A percentile compares a stretch with the other conserved stretches of the same genome.
Evolutionary conservation across 305 asterid species (phyloP).

Genomic region (Solanum chacoense): DNA sequence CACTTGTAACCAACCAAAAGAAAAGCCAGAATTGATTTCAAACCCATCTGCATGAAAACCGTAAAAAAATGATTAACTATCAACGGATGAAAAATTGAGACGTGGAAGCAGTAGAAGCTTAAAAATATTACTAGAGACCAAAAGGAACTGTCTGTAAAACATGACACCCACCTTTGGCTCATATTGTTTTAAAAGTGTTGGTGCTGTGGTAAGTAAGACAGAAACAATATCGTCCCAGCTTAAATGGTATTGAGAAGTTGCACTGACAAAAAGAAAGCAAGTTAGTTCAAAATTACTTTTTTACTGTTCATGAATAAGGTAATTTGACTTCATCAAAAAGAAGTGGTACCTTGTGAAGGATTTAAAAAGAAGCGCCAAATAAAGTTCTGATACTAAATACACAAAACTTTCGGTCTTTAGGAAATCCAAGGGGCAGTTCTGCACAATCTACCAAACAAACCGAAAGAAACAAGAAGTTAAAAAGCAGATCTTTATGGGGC

Average conservation of each 20-base stretch:
- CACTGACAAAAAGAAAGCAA: slow-evolving; percentile 30
- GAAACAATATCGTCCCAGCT: slow-evolving; percentile 39
- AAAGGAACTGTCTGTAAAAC: background rate
- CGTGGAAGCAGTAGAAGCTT: background rate
- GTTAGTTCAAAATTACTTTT: slow-evolving; percentile 13
- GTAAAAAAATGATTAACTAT: background rate
- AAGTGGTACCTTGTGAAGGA: slow-evolving; percentile 41
- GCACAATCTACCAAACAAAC: slow-evolving; percentile 60
- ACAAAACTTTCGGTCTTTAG: slow-evolving; percentile 49
- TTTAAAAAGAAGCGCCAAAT: slow-evolving; percentile 60
- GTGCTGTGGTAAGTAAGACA: slow-evolving; percentile 41
- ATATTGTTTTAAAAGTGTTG: slow-evolving; percentile 42
- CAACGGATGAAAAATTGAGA: background rate
- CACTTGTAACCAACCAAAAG: slow-evolving; percentile 76
- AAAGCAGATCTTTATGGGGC: slow-evolving; percentile 4
- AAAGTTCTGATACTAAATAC: slow-evolving; percentile 64
- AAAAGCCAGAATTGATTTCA: slow-evolving; percentile 50
- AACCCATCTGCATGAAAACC: slow-evolving; percentile 58
- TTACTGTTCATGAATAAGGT: background rate
- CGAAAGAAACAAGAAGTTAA: slow-evolving; percentile 18
- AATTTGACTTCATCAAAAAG: slow-evolving; percentile 2
- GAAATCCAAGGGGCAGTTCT: slow-evolving; percentile 73
- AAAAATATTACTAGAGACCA: background rate
- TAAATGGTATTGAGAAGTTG: slow-evolving; percentile 31
- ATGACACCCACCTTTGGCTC: slow-evolving; percentile 45